Conservation (phyloP, 345 rosid genomes). For the Corymbia maculata region DNA sequence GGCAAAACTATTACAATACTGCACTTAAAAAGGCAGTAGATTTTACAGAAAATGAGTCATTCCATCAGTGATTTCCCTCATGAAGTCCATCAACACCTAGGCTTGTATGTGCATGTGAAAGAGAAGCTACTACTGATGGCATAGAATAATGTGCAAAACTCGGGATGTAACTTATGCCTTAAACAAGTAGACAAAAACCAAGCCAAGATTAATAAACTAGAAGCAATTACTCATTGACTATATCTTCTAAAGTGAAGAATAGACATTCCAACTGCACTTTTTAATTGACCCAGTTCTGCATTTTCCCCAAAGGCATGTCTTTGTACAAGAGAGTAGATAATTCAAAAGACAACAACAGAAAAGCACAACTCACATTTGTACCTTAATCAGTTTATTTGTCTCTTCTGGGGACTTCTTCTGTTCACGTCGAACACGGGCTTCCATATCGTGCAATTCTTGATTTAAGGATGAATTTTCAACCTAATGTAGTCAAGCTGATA, state of each 20-base stretch:
- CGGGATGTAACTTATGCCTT: neutral
- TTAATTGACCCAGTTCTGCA: neutral
- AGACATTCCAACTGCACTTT: neutral
- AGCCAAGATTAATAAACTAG: neutral
- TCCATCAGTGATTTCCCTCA: neutral
- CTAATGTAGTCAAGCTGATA: conserved; percentile 29
- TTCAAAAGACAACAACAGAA: neutral
- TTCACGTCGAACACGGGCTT: conserved; percentile 74
- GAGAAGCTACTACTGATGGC: neutral
- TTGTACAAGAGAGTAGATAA: neutral
- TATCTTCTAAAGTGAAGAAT: neutral
- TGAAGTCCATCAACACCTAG: neutral
- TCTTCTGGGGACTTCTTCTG: conserved; percentile 90
- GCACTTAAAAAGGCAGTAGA: neutral
- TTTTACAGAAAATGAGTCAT: neutral
- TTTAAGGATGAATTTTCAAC: conserved; percentile 75
- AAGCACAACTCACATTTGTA: conserved; percentile 7
- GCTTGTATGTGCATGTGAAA: neutral
- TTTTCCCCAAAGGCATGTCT: neutral
- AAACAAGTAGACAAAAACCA: neutral
- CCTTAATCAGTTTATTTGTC: conserved; percentile 91
- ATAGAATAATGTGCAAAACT: neutral
- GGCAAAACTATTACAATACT: neutral
- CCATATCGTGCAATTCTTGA: conserved; percentile 97
- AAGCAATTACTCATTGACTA: neutral